Base-by-base conservation (phyloP, 2,329 filamentous ascomycete genomes). In the Aschersonia sp. region DNA sequence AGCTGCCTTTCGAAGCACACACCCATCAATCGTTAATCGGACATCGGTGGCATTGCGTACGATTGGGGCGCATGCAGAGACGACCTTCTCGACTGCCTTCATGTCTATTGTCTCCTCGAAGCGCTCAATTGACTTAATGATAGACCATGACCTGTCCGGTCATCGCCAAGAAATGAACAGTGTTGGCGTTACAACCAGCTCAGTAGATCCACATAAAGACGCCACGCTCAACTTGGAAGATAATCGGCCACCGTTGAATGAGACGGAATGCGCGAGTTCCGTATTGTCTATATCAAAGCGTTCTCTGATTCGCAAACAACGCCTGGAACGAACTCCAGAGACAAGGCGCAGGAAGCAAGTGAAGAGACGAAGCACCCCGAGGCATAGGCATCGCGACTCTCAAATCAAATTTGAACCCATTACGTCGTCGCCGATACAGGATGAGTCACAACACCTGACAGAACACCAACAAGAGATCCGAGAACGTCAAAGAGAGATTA, bases 401-500 rank as follows among this genome's bases (percentile, higher is more conserved):
- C 88, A 94, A 57, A 74, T 94, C 30, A 74, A 85, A 43, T 92
- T 92, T 57, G 78, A 82, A 3, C 67, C 78, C 0, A 82, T 91
- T 44, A 74, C 77, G 31, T 78, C 80, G 9, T 78, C 81, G 3
- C 65, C 71, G 4, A 63, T 66, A 10, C 65, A 62, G 0, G 58
- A 73, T 2, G 81, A 86, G 48, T 87, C 84, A 0, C 87, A 92
- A 55, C 65, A 81, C 20, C 67, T 94, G 45, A 94, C 88, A 0
- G 85, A 89, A 38, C 77, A 80, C 43, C 88, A 94, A 60, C 82
- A 75, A 56, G 87, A 94, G 56, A 79, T 91, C 42, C 77, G 80
- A 44, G 80, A 86, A 55, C 74, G 83, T 45, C 87, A 94, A 59
- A 73, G 73, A 44, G 79, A 84, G 52, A 76, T 75, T 30, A 75